Evolutionary conservation across 192 early-diverging fungal genomes (phyloP), one percentile per base, ranked within the genome.

Genomic region (Backusella liffmaniae): DNA sequence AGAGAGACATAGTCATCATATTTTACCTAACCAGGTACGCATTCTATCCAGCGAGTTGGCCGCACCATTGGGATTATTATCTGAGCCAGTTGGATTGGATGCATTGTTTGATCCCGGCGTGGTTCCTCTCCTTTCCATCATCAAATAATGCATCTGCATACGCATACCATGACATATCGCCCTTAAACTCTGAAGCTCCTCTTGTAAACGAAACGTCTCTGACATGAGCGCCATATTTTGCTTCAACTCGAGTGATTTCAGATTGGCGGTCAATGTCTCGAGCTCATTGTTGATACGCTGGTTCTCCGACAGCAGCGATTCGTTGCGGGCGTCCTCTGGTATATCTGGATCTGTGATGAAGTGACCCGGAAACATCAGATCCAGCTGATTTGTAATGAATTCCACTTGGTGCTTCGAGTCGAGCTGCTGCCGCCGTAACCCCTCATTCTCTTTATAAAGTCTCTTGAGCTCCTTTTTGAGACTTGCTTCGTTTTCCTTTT

Each of bases 201-300:
- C 92, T 53, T 92, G 88, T 72, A 91, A 71, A 21, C 90, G 77
- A 73, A 89, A 80, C 9, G 84, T 91, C 70, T 92, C 91, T 13
- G 86, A 85, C 86, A 92, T 88, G 36, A 93, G 75, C 6, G 91
- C 90, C 79, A 92, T 85, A 46, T 92, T 90, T 46, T 93, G 91
- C 67, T 88, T 85, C n/a, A 90, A 69, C 66, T 92, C 92, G 26
- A 92, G 68, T 18, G 89, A 87, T 0, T 82, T 80, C 23, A 93
- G 62, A 34, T 80, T 85, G 21, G 86, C 86, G 18, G 76, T 88
- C 59, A 93, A 67, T 9, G 85, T 84, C 66, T 87, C 85, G n/a
- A 93, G 37, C 12, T 92, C 89, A 18, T 79, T 84, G 18, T 85
- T 77, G 30, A 91, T 65, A 13, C 80, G 83, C 42, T 88, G 85